A percentile compares a stretch with the other conserved stretches of the same genome.
phyloP scores from a whole-genome alignment of 495 filamentous ascomycete species.

The Podospora conica region DNA sequence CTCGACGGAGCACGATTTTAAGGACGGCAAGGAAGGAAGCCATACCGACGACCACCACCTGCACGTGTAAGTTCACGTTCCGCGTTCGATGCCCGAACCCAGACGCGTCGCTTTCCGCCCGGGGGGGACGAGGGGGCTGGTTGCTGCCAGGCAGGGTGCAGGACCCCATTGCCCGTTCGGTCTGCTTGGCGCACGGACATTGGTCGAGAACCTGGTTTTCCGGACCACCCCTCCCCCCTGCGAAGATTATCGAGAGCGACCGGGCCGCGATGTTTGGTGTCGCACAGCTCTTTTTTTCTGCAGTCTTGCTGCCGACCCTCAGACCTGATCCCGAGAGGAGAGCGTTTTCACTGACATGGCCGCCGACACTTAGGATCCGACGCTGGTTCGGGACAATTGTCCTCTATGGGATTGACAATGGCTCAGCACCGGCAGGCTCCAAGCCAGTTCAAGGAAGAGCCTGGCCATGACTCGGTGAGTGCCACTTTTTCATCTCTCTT shows the following conservation, averaged over 20 bases:
- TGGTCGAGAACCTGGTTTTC: slow-evolving; percentile 23
- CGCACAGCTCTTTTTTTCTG: slow-evolving; percentile 13
- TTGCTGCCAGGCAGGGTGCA: neutral
- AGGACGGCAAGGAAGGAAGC: neutral
- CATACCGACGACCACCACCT: neutral
- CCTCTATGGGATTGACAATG: slow-evolving; percentile 37
- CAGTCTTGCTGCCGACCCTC: slow-evolving; percentile 4
- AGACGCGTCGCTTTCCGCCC: slow-evolving; percentile 2
- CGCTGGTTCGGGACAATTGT: neutral
- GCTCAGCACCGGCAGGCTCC: slow-evolving; percentile 36
- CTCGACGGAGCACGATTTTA: neutral
- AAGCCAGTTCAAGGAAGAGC: slow-evolving; percentile 34
- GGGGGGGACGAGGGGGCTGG: neutral
- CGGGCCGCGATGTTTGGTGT: slow-evolving; percentile 18
- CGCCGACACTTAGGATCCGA: neutral
- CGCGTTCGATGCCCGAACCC: slow-evolving; percentile 7
- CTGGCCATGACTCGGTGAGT: slow-evolving; percentile 35
- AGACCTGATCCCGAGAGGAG: neutral
- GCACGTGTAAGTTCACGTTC: slow-evolving; percentile 6
- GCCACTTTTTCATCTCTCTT: slow-evolving; percentile 13
- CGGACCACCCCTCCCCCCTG: slow-evolving; percentile 6
- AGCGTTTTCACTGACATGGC: slow-evolving; percentile 12
- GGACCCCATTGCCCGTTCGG: slow-evolving; percentile 5
- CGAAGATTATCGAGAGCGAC: slow-evolving; percentile 17
- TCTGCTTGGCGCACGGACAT: slow-evolving; percentile 20